Conservation (phyloP, 108 stramenopile genomes). For the Skeletonema marinoi region DNA sequence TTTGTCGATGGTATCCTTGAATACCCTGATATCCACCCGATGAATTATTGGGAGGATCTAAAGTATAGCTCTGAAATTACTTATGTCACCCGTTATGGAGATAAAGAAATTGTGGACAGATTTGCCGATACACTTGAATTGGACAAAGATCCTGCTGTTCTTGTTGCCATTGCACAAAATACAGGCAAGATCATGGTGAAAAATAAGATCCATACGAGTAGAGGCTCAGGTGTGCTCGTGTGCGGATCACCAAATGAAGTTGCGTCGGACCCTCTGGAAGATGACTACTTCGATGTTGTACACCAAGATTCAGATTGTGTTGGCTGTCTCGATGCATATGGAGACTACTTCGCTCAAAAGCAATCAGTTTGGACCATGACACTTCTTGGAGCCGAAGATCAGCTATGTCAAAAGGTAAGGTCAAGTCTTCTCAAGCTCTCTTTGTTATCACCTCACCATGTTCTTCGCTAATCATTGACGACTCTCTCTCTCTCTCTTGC, state of each 20-base stretch:
- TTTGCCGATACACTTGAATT: constrained; percentile 21
- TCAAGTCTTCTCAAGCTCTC: neutral
- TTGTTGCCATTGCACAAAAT: constrained; percentile 19
- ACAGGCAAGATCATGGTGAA: constrained; percentile 20
- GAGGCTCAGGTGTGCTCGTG: constrained; percentile 29
- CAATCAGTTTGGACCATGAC: constrained; percentile 45
- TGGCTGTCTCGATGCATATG: constrained; percentile 37
- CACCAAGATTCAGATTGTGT: constrained; percentile 40
- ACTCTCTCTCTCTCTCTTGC: neutral
- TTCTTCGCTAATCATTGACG: neutral
- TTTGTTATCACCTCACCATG: neutral
- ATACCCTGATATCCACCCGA: constrained; percentile 33
- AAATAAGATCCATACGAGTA: constrained; percentile 22
- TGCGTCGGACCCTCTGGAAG: constrained; percentile 39
- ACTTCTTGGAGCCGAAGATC: constrained; percentile 36
- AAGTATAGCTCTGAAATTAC: neutral
- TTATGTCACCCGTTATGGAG: constrained; percentile 36
- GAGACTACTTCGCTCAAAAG: constrained; percentile 45
- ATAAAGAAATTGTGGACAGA: constrained; percentile 42
- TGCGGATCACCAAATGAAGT: constrained; percentile 65
- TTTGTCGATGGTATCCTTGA: constrained; percentile 20
- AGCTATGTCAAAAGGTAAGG: constrained; percentile 11
- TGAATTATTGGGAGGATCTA: constrained; percentile 23
- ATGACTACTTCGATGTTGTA: constrained; percentile 40
- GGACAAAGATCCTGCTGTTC: constrained; percentile 18